Percentiles rank a stretch among this genome's conserved stretches.
Evolutionary conservation across 345 rosid genomes (phyloP).

Genomic region (Syzygium grande): DNA sequence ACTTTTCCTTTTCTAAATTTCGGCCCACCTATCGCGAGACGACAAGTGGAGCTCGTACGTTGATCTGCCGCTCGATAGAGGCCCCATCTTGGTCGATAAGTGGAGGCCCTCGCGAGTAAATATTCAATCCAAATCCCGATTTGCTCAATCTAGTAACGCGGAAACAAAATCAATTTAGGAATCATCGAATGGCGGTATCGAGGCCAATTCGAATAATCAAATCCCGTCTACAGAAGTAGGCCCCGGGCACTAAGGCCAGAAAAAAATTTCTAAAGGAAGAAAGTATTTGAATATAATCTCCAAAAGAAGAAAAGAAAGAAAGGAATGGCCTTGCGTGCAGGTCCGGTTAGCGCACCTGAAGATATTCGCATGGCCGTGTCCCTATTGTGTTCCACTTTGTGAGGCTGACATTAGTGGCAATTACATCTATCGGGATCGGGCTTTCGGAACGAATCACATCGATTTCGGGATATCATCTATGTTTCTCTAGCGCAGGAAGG

Average conservation of each 20-base stretch:
- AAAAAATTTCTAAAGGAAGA: neutral
- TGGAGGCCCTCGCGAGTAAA: neutral
- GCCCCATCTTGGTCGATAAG: neutral
- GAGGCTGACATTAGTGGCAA: neutral
- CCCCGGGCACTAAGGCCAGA: neutral
- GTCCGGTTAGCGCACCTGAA: too few relatives aligned
- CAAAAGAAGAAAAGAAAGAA: neutral
- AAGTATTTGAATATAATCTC: neutral
- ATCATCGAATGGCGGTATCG: neutral
- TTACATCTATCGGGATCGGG: neutral
- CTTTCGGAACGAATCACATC: neutral
- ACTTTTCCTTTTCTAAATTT: neutral
- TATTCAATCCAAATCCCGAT: neutral
- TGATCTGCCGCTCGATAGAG: neutral
- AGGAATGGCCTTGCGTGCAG: neutral
- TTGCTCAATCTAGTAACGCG: neutral
- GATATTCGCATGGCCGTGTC: neutral
- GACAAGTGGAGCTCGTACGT: neutral
- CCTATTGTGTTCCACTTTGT: neutral
- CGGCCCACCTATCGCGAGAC: neutral
- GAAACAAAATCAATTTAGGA: neutral
- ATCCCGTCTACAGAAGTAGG: neutral
- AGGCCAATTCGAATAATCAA: neutral
- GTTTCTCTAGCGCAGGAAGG: neutral
- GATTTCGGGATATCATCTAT: rapidly evolving